Percentiles rank a stretch among this genome's conserved stretches.
Evolutionary conservation across 805 yeast genomes (phyloP).

Genomic region (Schizosaccharomyces cryophilus): DNA sequence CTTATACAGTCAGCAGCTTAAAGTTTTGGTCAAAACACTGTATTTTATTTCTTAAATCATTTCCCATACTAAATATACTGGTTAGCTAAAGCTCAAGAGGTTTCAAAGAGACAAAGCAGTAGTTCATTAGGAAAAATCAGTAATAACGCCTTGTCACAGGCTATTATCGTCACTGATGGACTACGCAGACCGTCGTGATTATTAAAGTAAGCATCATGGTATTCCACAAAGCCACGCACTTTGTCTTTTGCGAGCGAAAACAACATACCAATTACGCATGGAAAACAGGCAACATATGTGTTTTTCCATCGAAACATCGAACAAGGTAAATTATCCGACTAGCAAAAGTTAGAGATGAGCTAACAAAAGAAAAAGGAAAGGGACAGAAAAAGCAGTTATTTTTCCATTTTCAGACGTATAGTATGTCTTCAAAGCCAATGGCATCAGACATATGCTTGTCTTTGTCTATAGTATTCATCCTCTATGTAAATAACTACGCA

Average conservation of each 20-base stretch:
- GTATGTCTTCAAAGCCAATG: background rate
- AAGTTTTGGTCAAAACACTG: too few species aligned
- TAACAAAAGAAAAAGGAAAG: background rate
- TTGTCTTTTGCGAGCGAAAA: background rate
- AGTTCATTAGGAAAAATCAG: background rate
- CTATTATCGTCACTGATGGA: background rate
- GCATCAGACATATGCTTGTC: constrained; percentile 2
- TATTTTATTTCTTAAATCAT: too few species aligned
- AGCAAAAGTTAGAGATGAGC: background rate
- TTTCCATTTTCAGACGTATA: background rate
- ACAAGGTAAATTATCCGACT: background rate
- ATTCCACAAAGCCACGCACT: too few species aligned
- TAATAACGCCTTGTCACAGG: constrained; percentile 2
- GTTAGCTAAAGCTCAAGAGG: too few species aligned
- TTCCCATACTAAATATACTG: too few species aligned
- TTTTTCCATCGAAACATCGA: background rate
- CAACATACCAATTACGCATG: background rate
- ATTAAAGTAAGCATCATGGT: background rate
- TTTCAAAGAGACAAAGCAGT: too few species aligned
- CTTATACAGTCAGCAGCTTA: too few species aligned
- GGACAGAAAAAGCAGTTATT: background rate
- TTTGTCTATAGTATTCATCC: background rate
- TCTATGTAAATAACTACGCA: background rate
- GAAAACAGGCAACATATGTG: background rate
- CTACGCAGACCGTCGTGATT: constrained; percentile 2